Percentiles rank a stretch among this genome's conserved stretches.
These are phyloP conservation scores for Tulasnella sp. DNA, from an alignment of 768 basidiomycete genomes.

Conservation along the genomic window DNA sequence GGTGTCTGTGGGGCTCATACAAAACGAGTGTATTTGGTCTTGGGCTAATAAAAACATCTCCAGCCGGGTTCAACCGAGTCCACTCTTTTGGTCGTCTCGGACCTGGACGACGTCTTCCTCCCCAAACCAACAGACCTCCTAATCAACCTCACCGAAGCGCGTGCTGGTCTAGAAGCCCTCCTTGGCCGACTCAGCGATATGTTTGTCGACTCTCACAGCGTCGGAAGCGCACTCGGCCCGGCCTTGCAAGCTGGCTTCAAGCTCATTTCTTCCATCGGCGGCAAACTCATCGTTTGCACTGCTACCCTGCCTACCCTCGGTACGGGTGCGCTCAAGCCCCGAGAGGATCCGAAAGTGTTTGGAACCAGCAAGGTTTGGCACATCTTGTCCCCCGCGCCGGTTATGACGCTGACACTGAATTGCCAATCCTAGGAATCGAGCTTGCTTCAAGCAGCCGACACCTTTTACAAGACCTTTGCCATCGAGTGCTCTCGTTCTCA, in stretches of 20 bases:
- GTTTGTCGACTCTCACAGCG: constrained; percentile 94
- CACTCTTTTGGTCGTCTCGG: constrained; percentile 94
- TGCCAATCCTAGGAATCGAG: constrained; percentile 65
- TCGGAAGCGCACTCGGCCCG: constrained; percentile 91
- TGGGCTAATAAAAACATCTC: background rate
- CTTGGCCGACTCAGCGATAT: constrained; percentile 86
- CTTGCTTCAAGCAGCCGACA: constrained; percentile 85
- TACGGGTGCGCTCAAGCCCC: constrained; percentile 86
- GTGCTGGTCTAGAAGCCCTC: constrained; percentile 72
- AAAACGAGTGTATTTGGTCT: background rate
- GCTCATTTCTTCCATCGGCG: constrained; percentile 90
- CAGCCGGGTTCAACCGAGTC: constrained; percentile 56
- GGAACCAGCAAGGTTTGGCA: constrained; percentile 79
- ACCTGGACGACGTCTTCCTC: constrained; percentile 95
- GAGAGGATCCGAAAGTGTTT: constrained; percentile 93
- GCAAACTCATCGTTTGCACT: constrained; percentile 86
- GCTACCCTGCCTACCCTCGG: constrained; percentile 84
- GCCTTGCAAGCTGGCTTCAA: constrained; percentile 95
- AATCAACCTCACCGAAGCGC: constrained; percentile 85
- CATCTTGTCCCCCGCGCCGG: background rate
- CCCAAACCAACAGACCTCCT: constrained; percentile 96
- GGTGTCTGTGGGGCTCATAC: constrained; percentile 36
- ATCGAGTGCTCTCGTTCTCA: constrained; percentile 97
- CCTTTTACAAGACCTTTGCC: constrained; percentile 98
- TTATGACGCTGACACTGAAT: constrained; percentile 15